A percentile compares a stretch with the other conserved stretches of the same genome.
Conservation (phyloP, 148 eudicot species). For the Hydrangea macrophylla region DNA sequence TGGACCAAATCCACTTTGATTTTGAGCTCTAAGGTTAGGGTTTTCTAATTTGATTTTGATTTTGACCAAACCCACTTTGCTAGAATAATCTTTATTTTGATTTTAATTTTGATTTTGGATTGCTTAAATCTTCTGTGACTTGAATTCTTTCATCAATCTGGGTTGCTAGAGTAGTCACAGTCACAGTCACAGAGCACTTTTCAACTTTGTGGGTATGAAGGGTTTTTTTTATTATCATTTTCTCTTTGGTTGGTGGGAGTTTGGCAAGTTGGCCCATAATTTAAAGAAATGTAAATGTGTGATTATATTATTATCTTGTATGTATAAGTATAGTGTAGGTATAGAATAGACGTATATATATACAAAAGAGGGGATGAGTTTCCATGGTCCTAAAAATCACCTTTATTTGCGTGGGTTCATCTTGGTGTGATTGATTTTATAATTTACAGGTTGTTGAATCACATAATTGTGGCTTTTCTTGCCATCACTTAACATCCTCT, state of each 20-base stretch:
- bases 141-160: no score
- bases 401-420: conserved; percentile 40
- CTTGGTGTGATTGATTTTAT: conserved; percentile 38
- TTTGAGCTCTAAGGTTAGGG: no score
- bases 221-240: not conserved
- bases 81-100: no score
- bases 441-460: conserved; percentile 44
- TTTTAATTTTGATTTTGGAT: no score
- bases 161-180: no score
- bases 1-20: no score
- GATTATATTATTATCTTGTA: not conserved
- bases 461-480: conserved; percentile 37
- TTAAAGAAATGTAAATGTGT: not conserved
- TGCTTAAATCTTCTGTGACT: no score
- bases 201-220: not conserved
- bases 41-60: no score
- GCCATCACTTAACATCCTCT: conserved; percentile 24
- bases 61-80: no score
- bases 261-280: no score
- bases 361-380: not conserved
- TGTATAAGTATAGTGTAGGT: no score
- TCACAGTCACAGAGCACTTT: not conserved
- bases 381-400: conserved; percentile 23
- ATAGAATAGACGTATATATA: not conserved
- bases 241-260: not conserved